A percentile compares a stretch with the other conserved stretches of the same genome.
Conservation (phyloP, 2,329 filamentous ascomycete species). For the Aureobasidium sp. region DNA sequence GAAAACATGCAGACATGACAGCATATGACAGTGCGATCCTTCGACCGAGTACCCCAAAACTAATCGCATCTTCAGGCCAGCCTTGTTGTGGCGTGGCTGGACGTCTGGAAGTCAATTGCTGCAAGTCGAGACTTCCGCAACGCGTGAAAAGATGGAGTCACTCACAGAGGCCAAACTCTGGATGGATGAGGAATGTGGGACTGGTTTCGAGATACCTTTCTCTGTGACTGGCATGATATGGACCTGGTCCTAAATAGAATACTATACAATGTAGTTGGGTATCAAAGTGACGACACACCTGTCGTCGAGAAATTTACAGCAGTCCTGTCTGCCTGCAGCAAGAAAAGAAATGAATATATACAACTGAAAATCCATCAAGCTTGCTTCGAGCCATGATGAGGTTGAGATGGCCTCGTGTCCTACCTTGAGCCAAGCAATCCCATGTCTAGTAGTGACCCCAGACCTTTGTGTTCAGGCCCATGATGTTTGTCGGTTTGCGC, state of each 20-base stretch:
- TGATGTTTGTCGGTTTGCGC: not conserved
- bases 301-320: not conserved
- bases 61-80: not conserved
- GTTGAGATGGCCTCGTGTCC: too few species aligned
- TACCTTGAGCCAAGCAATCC: too few species aligned
- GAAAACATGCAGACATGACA: not conserved
- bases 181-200: not conserved
- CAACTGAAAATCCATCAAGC: not conserved
- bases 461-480: slow-evolving; percentile 7
- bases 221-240: not conserved
- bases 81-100: not conserved
- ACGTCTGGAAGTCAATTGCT: not conserved
- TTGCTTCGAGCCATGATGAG: not conserved
- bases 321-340: not conserved
- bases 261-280: not conserved
- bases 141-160: too few species aligned
- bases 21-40: not conserved
- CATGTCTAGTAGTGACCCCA: slow-evolving; percentile 7
- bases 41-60: not conserved
- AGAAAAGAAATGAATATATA: not conserved
- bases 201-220: not conserved
- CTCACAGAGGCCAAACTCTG: not conserved
- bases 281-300: not conserved
- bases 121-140: not conserved
- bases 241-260: not conserved